phyloP scores from a whole-genome alignment of 2,329 filamentous ascomycete genomes.

The Neonectria coccinea region DNA sequence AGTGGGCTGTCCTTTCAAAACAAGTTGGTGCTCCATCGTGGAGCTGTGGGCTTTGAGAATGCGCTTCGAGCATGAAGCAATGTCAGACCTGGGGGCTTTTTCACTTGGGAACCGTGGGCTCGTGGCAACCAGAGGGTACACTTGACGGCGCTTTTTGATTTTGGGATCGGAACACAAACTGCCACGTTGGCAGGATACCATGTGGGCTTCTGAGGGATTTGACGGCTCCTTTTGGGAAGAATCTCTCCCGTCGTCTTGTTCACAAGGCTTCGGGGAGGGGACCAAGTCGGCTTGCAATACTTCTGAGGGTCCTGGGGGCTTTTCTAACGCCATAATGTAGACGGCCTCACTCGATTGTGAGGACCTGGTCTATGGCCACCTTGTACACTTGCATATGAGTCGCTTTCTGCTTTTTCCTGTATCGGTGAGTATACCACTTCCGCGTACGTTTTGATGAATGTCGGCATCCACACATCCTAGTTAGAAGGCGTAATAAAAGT shows the following conservation, averaged over 20 bases:
- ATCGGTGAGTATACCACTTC: constrained; percentile 46
- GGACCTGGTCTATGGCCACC: constrained; percentile 24
- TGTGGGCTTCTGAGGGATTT: constrained; percentile 57
- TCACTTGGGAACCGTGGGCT: constrained; percentile 54
- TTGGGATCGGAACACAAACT: constrained; percentile 44
- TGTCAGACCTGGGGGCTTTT: constrained; percentile 69
- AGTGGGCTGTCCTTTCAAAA: constrained; percentile 69
- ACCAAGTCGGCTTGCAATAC: constrained; percentile 52
- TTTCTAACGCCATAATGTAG: constrained; percentile 40
- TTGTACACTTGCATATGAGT: constrained; percentile 31
- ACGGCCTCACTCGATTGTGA: constrained; percentile 9
- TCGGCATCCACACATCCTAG: constrained; percentile 34
- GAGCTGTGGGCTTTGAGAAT: constrained; percentile 66
- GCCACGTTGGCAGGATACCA: constrained; percentile 43
- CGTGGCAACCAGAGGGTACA: constrained; percentile 47
- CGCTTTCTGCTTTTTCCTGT: constrained; percentile 36
- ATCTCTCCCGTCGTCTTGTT: constrained; percentile 36
- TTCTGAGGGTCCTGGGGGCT: constrained; percentile 55
- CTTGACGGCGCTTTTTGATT: constrained; percentile 49
- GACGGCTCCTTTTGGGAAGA: constrained; percentile 50
- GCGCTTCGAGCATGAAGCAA: constrained; percentile 57
- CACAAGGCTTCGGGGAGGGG: constrained; percentile 38
- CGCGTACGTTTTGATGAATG: constrained; percentile 40
- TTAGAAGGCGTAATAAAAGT: constrained; percentile 48
- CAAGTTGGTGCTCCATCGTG: constrained; percentile 51